Percentiles rank a stretch among this genome's conserved stretches.
Conservation (phyloP, 2,329 filamentous ascomycete species). For the Colletotrichum kahawae region DNA sequence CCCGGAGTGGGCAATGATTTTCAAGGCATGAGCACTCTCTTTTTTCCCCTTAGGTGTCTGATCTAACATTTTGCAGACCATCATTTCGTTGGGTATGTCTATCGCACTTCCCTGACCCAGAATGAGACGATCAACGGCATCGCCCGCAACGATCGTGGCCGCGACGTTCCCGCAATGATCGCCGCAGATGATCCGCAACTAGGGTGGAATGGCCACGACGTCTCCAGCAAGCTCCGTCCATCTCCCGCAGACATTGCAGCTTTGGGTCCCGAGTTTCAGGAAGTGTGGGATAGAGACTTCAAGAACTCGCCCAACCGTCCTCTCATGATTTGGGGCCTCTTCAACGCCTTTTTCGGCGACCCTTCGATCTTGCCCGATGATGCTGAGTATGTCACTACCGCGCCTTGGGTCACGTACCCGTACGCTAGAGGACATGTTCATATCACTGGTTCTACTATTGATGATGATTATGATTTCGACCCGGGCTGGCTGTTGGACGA, state of each 20-base stretch:
- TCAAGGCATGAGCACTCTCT: neutral
- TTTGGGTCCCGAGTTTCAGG: conserved; percentile 54
- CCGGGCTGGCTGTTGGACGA: conserved; percentile 54
- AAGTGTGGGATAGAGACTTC: conserved; percentile 58
- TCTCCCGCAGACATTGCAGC: conserved; percentile 53
- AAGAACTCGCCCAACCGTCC: conserved; percentile 27
- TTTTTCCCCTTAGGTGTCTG: neutral
- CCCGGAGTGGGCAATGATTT: neutral
- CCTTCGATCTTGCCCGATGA: conserved; percentile 35
- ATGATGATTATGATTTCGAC: conserved; percentile 52
- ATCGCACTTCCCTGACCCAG: conserved; percentile 41
- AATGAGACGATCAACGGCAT: conserved; percentile 57
- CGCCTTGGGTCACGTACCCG: conserved; percentile 61
- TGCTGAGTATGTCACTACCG: conserved; percentile 55
- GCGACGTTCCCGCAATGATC: conserved; percentile 20
- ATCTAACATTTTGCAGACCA: neutral
- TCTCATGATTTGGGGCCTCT: conserved; percentile 25
- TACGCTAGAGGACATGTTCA: conserved; percentile 65
- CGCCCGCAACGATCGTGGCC: conserved; percentile 46
- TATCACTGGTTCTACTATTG: conserved; percentile 42
- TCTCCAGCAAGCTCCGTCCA: conserved; percentile 56
- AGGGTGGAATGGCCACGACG: conserved; percentile 60
- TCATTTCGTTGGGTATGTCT: conserved; percentile 55
- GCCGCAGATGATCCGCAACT: conserved; percentile 37
- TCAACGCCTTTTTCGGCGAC: conserved; percentile 34